Evolutionary conservation across 139 green algal species (phyloP).

Genomic region (Asterochloris erici): DNA sequence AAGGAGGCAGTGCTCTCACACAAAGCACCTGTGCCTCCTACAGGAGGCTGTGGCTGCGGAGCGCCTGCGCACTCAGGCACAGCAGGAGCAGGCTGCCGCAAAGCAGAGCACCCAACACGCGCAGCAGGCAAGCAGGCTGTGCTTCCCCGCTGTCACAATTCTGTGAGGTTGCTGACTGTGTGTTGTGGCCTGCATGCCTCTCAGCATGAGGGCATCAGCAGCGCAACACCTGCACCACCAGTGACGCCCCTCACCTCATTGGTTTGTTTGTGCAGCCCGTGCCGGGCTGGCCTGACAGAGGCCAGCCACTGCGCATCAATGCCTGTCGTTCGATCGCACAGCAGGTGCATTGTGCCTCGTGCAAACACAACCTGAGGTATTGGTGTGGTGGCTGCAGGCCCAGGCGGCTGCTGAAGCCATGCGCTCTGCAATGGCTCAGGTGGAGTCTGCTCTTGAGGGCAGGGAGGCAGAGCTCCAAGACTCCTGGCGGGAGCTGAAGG

Average conservation of each 20-base stretch:
- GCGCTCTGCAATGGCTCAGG: conserved; percentile 21
- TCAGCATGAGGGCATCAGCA: too few species aligned
- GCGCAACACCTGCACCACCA: too few species aligned
- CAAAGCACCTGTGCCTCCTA: background rate
- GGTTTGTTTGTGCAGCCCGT: too few species aligned
- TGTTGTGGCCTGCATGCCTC: too few species aligned
- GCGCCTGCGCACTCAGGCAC: background rate
- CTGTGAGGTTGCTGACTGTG: too few species aligned
- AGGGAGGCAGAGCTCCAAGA: conserved; percentile 48
- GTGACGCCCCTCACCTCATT: too few species aligned
- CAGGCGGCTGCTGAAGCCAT: conserved; percentile 31
- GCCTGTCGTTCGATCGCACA: too few species aligned
- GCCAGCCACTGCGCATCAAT: too few species aligned
- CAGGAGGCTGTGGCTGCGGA: conserved; percentile 11
- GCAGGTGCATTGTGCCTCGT: too few species aligned
- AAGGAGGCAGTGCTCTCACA: background rate
- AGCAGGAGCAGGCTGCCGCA: conserved; percentile 2
- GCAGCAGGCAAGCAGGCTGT: conserved; percentile 18
- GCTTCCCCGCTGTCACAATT: too few species aligned
- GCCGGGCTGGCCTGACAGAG: too few species aligned
- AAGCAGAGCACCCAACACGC: conserved; percentile 1
- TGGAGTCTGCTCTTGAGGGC: conserved; percentile 34
- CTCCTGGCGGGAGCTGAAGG: conserved; percentile 38
- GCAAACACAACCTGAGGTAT: background rate
- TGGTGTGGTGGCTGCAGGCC: background rate